A percentile compares a stretch with the other conserved stretches of the same genome.
phyloP scores from a whole-genome alignment of 2,329 filamentous ascomycete species.

The Chalaropsis thielavioides region DNA sequence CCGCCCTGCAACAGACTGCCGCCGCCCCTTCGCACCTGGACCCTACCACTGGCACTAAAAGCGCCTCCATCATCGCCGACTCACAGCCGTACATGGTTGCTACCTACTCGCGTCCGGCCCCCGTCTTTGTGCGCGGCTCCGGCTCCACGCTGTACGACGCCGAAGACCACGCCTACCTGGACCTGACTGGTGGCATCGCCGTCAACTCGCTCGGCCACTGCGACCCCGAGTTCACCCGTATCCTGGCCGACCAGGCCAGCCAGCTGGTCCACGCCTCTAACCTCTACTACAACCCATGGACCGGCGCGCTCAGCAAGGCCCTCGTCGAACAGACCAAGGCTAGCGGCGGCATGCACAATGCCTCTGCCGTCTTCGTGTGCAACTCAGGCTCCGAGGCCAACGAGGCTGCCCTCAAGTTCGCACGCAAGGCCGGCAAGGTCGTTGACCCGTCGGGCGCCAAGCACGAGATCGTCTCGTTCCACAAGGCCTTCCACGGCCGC shows the following conservation, averaged over 20 bases:
- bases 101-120: constrained; percentile 80
- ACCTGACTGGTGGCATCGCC: constrained; percentile 91
- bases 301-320: constrained; percentile 70
- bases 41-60: constrained; percentile 57
- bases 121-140: constrained; percentile 76
- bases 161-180: constrained; percentile 77
- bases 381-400: constrained; percentile 97
- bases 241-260: constrained; percentile 65
- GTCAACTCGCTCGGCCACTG: constrained; percentile 88
- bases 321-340: constrained; percentile 68
- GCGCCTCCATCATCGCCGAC: constrained; percentile 57
- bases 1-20: neutral
- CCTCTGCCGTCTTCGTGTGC: constrained; percentile 72
- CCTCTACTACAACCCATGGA: constrained; percentile 95
- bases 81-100: constrained; percentile 84
- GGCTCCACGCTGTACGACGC: constrained; percentile 84
- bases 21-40: constrained; percentile 47
- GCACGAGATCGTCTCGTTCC: constrained; percentile 76
- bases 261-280: constrained; percentile 87
- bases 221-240: constrained; percentile 59
- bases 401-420: constrained; percentile 94
- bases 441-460: constrained; percentile 58
- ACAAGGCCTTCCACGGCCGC: constrained; percentile 85
- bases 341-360: constrained; percentile 69
- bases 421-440: constrained; percentile 74